Evolutionary conservation across 768 basidiomycete genomes (phyloP).

Genomic region (Sistotremastrum niveocremeum): DNA sequence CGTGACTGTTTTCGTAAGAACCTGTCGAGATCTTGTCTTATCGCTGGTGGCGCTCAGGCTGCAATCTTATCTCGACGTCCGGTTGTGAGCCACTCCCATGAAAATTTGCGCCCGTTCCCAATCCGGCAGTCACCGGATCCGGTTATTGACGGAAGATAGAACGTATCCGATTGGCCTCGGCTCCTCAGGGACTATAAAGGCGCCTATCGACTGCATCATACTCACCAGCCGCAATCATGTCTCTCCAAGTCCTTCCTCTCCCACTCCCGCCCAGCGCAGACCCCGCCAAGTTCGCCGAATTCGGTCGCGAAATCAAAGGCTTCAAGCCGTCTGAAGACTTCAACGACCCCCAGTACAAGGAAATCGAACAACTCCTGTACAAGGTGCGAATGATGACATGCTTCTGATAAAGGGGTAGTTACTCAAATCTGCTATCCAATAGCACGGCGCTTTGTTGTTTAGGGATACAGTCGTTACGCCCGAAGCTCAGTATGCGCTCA

Average conservation of each 20-base stretch:
- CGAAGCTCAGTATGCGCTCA: constrained; percentile 74
- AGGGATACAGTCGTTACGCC: constrained; percentile 54
- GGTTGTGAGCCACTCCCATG: no score
- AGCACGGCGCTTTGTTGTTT: constrained; percentile 71
- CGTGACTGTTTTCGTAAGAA: no score
- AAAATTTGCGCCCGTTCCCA: no score
- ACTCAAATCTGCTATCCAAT: not conserved
- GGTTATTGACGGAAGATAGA: no score
- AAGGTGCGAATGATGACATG: constrained; percentile 32
- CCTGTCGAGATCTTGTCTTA: no score
- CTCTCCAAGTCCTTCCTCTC: constrained; percentile 51
- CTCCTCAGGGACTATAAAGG: no score
- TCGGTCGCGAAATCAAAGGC: constrained; percentile 68
- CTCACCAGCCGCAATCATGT: constrained; percentile 28
- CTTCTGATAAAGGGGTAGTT: not conserved
- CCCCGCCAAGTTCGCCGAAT: constrained; percentile 46
- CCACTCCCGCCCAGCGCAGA: constrained; percentile 65
- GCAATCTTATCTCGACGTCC: no score
- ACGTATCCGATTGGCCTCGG: no score
- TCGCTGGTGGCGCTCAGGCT: no score
- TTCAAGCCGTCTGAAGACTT: constrained; percentile 48
- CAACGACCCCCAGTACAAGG: constrained; percentile 44
- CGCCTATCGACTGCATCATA: no score
- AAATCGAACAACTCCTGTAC: constrained; percentile 63
- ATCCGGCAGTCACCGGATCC: no score